Evolutionary conservation across 768 basidiomycete genomes (phyloP).

Genomic region (Rhodotorula toruloides): DNA sequence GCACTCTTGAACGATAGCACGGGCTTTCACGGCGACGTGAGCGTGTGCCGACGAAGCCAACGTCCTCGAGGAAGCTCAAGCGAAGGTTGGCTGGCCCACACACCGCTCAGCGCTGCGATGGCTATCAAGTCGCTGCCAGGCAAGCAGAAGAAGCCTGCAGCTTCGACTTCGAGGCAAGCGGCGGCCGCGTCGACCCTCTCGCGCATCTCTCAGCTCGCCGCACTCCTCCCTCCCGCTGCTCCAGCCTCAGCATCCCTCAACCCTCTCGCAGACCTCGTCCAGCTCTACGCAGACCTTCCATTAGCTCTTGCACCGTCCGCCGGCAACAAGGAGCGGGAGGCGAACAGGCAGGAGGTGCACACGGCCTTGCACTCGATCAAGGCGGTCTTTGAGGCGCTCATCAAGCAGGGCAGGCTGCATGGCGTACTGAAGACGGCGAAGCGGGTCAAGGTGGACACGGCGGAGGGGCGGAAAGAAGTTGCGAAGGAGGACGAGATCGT

Average conservation of each 20-base stretch:
- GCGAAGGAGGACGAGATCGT: conserved; percentile 55
- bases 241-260: conserved; percentile 32
- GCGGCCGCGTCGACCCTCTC: not conserved
- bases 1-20: too few species aligned
- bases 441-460: conserved; percentile 44
- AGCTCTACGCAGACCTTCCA: conserved; percentile 12
- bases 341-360: conserved; percentile 36
- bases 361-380: conserved; percentile 37
- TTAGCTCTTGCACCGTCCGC: not conserved
- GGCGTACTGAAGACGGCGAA: conserved; percentile 48
- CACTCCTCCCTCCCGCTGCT: conserved; percentile 31
- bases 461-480: conserved; percentile 6
- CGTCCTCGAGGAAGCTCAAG: not conserved
- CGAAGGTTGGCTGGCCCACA: not conserved
- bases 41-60: not conserved
- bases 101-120: not conserved
- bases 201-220: conserved; percentile 28
- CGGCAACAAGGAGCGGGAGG: conserved; percentile 9
- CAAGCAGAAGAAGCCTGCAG: not conserved
- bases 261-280: conserved; percentile 36
- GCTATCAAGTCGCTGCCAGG: conserved; percentile 6
- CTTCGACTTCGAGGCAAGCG: not conserved
- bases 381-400: conserved; percentile 58
- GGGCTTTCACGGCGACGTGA: not conserved
- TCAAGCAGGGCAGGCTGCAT: conserved; percentile 58